phyloP scores from a whole-genome alignment of 306 rosid genomes.

The Carpinus viminea region DNA sequence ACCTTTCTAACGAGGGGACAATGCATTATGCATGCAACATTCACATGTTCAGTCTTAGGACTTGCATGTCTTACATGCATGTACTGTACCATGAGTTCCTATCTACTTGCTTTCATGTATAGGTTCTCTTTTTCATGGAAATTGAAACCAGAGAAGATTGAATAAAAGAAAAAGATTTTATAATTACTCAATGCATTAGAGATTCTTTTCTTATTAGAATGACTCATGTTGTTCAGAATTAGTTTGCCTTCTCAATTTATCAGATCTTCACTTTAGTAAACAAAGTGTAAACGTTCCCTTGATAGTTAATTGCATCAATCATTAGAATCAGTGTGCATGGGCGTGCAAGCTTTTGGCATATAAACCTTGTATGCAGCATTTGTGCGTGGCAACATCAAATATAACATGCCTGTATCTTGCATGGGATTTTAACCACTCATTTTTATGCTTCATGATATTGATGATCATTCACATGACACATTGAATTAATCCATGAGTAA shows the following conservation, averaged over 20 bases:
- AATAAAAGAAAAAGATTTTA: no score
- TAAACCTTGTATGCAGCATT: neutral
- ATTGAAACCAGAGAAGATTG: neutral
- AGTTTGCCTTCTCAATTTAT: neutral
- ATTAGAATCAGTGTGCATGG: neutral
- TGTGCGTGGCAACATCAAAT: neutral
- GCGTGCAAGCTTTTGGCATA: neutral
- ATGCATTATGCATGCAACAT: neutral
- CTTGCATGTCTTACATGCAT: constrained; percentile 6
- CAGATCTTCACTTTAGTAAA: neutral
- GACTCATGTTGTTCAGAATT: neutral
- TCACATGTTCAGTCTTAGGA: neutral
- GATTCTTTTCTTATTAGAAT: neutral
- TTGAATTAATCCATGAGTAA: neutral
- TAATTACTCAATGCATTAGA: neutral
- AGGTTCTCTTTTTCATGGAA: neutral
- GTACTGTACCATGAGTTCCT: neutral
- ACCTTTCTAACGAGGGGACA: neutral
- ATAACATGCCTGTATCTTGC: neutral
- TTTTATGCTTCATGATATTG: neutral
- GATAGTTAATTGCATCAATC: neutral
- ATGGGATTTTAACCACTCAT: neutral
- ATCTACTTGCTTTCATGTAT: neutral
- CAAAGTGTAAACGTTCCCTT: neutral
- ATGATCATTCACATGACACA: neutral